Conservation (phyloP, 305 asterid genomes). For the Ajuga reptans region DNA sequence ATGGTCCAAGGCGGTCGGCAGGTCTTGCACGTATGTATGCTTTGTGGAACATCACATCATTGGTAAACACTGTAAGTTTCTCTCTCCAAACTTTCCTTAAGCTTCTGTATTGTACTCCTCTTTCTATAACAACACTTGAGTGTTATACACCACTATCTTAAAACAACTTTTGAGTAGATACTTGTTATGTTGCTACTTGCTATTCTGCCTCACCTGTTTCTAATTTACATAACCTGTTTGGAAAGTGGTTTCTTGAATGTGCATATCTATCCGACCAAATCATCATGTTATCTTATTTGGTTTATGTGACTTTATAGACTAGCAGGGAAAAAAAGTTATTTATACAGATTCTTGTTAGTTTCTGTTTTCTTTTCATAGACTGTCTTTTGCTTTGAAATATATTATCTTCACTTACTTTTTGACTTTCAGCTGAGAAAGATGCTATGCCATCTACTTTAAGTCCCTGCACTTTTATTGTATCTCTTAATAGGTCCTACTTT, state of each 20-base stretch:
- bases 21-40: constrained; percentile 73
- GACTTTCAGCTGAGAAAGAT: background rate
- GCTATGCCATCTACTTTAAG: background rate
- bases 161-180: too few relatives aligned
- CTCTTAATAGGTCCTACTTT: too few relatives aligned
- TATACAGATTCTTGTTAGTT: background rate
- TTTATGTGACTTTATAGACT: background rate
- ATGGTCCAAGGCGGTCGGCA: constrained; percentile 74
- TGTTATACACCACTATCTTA: background rate
- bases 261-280: background rate
- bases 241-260: background rate
- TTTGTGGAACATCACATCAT: constrained; percentile 67
- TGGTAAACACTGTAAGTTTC: constrained; percentile 64
- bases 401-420: background rate
- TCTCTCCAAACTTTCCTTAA: background rate
- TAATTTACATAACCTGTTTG: background rate
- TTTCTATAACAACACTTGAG: background rate
- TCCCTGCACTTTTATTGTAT: too few relatives aligned
- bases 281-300: background rate
- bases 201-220: background rate
- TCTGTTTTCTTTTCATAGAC: background rate
- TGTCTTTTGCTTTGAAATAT: background rate
- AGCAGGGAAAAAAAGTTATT: background rate
- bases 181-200: background rate
- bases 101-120: background rate